A percentile compares a stretch with the other conserved stretches of the same genome.
phyloP scores from a whole-genome alignment of 73 alveolate genomes.

The Tetrahymena borealis region DNA sequence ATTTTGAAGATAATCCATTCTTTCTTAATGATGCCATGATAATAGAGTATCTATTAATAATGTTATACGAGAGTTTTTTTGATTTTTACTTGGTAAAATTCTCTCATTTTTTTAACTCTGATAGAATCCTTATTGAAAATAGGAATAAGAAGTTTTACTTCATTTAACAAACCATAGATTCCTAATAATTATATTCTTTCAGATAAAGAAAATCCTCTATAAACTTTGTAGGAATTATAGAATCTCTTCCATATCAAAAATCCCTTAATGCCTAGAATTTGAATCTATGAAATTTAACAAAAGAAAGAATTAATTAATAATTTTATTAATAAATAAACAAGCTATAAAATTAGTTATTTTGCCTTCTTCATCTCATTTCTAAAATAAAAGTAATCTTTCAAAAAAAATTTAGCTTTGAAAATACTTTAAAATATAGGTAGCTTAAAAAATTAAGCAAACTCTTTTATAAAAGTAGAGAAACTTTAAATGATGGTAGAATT shows the following conservation, averaged over 20 bases:
- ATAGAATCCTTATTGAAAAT: background rate
- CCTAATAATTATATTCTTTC: background rate
- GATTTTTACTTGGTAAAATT: background rate
- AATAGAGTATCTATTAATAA: background rate
- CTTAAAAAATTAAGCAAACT: no score
- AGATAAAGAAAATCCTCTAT: background rate
- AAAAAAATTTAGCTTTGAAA: no score
- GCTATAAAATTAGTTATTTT: background rate
- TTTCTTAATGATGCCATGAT: background rate
- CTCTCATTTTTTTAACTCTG: background rate
- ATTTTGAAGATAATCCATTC: background rate
- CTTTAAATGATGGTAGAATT: no score
- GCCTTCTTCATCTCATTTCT: no score
- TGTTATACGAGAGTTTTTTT: background rate
- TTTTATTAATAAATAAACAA: background rate
- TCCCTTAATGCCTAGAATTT: background rate
- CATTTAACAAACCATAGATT: background rate
- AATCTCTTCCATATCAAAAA: background rate
- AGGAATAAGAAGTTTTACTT: background rate
- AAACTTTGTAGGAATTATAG: background rate
- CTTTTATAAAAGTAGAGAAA: no score
- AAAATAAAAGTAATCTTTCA: no score
- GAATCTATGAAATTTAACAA: background rate
- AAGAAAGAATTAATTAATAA: background rate
- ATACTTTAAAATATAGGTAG: no score